Base-by-base conservation (phyloP, 306 rosid species). In the Trichosanthes cucumerina region DNA sequence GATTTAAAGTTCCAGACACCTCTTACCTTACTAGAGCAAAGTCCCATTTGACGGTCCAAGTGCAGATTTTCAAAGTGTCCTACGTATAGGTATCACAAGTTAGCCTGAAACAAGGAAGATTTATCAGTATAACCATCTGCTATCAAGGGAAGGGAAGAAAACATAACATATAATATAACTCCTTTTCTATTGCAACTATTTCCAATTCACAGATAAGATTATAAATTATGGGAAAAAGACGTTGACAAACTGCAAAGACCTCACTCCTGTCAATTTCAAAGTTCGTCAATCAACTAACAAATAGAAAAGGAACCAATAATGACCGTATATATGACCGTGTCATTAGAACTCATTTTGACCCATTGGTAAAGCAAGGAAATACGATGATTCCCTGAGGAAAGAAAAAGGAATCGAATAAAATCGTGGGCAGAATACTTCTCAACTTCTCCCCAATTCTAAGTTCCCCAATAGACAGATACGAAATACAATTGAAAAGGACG, bases 11-110 rank as follows among this genome's bases (percentile, higher is more conserved):
- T 39, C 34, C 43, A 59, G 47, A 49, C 34, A 62, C 46, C 72
- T 56, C 91, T 78, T 19, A 95, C 98, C 97, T 89, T 91, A 82
- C 79, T 53, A 59, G 68, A 9, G 50, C 97, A 95, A 80, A 80
- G 77, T 84, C 98, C 98, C 98, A 95, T 95, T 82, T 84, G 82
- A 57, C 52, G 73, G 78, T 81, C 76, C 54, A 78, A 62, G 50
- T 79, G 64, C 83, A 53, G 84, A 86, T 77, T 83, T 59, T 64
- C 62, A 12, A 80, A 75, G 70, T 81, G 46, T 3, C 41, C 60
- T 24, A 62, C 2, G 47, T 28, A 38, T 12, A 21, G 16, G 47
- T 28, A 38, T 12, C 34, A 26, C 59, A 58, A n/a, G 71, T 11
- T 38, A 41, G 33, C 69, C 79, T 59, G 56, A 77, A 77, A 23